Evolutionary conservation across 116 monocot genomes (phyloP).

Genomic region (Phalaenopsis hybrid): DNA sequence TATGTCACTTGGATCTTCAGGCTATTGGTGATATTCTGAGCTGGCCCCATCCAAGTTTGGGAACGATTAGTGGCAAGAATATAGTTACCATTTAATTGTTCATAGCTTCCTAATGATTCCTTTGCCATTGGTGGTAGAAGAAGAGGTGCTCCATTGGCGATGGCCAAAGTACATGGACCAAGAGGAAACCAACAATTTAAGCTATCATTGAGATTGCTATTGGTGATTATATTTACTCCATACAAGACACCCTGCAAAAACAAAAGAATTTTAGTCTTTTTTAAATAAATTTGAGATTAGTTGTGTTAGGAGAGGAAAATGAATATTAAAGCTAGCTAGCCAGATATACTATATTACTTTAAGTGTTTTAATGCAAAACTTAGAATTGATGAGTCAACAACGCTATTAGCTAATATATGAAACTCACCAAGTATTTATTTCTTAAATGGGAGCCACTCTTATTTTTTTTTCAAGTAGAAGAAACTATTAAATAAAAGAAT

Average conservation of each 20-base stretch:
- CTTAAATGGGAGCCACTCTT: too few species aligned
- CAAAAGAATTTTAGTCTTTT: not conserved
- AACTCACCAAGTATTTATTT: too few species aligned
- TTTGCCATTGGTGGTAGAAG: constrained; percentile 27
- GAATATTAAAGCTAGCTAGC: too few species aligned
- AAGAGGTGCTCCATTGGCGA: constrained; percentile 22
- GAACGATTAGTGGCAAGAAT: constrained; percentile 34
- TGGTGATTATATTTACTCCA: constrained; percentile 36
- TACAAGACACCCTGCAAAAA: constrained; percentile 19
- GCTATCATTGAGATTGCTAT: constrained; percentile 25
- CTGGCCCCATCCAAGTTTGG: constrained; percentile 40
- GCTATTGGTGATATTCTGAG: constrained; percentile 29
- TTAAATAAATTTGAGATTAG: not conserved
- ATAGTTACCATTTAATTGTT: constrained; percentile 29
- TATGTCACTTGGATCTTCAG: constrained; percentile 32
- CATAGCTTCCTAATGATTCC: constrained; percentile 13
- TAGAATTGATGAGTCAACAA: too few species aligned
- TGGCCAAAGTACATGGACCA: constrained; percentile 24
- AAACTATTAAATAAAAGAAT: too few species aligned
- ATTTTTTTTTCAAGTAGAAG: too few species aligned
- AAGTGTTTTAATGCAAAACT: too few species aligned
- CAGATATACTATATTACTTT: too few species aligned
- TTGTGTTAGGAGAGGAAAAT: too few species aligned
- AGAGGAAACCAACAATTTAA: constrained; percentile 32
- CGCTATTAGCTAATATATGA: too few species aligned